phyloP scores from a whole-genome alignment of 345 rosid genomes.

The Salix suchowensis region DNA sequence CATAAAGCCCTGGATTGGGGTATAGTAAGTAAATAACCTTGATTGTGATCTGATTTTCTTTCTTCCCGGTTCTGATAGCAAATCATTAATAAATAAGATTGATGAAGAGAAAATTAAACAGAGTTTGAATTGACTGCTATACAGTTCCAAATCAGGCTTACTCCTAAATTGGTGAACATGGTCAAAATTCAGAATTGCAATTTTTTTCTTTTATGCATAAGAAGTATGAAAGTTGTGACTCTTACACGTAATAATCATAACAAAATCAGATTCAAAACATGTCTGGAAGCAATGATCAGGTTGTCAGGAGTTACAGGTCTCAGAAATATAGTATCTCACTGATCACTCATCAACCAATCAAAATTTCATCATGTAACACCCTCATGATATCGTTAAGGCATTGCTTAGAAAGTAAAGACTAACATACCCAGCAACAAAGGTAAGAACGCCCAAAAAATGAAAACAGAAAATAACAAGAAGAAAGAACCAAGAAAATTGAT shows the following conservation, averaged over 20 bases:
- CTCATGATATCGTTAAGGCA: background rate
- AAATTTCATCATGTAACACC: background rate
- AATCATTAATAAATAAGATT: background rate
- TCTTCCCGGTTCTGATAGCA: background rate
- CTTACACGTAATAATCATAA: too few relatives aligned
- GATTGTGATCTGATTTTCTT: background rate
- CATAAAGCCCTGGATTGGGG: background rate
- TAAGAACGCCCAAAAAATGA: background rate
- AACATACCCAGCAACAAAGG: background rate
- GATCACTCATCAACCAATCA: background rate
- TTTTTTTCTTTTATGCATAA: too few relatives aligned
- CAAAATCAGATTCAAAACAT: background rate
- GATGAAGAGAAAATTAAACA: background rate
- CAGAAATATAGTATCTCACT: background rate
- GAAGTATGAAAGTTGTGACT: too few relatives aligned
- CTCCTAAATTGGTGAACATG: background rate
- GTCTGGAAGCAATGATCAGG: background rate
- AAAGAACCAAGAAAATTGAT: too few relatives aligned
- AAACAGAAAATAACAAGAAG: too few relatives aligned
- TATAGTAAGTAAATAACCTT: background rate
- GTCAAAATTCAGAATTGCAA: too few relatives aligned
- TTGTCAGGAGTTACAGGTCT: background rate
- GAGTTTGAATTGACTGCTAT: background rate
- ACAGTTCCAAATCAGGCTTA: background rate
- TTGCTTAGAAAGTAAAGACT: background rate